Conservation (phyloP, 2,329 filamentous ascomycete genomes). For the Fusarium sp. region DNA sequence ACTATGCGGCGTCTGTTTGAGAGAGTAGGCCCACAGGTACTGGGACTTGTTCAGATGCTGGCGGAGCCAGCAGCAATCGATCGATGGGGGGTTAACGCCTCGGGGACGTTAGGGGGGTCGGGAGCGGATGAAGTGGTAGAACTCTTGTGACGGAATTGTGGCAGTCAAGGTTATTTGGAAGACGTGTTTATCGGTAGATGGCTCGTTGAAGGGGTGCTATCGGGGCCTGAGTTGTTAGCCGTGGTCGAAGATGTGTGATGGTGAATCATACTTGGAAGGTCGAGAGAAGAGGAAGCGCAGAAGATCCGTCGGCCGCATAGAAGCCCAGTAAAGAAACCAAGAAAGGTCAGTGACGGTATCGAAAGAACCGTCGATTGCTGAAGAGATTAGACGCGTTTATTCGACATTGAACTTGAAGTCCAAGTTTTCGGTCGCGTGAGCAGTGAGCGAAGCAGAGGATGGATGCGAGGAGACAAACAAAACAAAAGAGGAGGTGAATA, state of each 20-base stretch:
- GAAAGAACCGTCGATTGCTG: conserved; percentile 43
- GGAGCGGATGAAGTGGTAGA: conserved; percentile 83
- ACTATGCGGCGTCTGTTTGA: conserved; percentile 93
- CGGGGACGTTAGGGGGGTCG: conserved; percentile 92
- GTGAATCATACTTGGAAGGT: conserved; percentile 82
- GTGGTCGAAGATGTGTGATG: not conserved
- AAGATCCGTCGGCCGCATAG: conserved; percentile 92
- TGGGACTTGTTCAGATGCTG: conserved; percentile 74
- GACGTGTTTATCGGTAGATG: conserved; percentile 48
- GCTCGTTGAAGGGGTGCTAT: conserved; percentile 64
- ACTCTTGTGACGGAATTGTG: conserved; percentile 90
- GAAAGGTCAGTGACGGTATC: conserved; percentile 39
- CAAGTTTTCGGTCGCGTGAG: conserved; percentile 39
- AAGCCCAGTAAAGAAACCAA: conserved; percentile 58
- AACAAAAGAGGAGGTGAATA: not conserved
- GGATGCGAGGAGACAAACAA: not conserved
- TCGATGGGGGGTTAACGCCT: conserved; percentile 67
- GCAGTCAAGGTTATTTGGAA: conserved; percentile 59
- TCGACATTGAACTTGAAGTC: conserved; percentile 42
- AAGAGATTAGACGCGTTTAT: conserved; percentile 42
- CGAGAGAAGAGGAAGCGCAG: conserved; percentile 89
- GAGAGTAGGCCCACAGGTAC: conserved; percentile 95
- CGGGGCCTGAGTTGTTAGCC: conserved; percentile 59
- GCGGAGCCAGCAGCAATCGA: conserved; percentile 86
- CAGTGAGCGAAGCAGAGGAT: not conserved